Percentiles rank a stretch among this genome's conserved stretches.
Evolutionary conservation across 192 early-diverging fungal species (phyloP).

Genomic region (Coemansia sp.): DNA sequence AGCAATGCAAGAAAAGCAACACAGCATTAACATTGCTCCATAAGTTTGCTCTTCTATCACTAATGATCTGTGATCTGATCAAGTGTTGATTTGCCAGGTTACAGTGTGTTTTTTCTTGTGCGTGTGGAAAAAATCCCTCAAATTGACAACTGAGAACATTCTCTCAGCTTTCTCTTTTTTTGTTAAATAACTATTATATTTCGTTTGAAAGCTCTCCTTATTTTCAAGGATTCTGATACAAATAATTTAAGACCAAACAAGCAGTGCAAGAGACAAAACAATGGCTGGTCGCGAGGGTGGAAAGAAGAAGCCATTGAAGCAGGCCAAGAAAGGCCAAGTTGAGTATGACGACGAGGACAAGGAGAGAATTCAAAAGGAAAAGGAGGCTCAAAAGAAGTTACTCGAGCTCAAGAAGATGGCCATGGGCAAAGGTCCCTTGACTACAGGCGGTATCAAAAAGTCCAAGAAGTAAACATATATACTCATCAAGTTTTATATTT

Average conservation of each 20-base stretch:
- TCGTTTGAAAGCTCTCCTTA: not conserved
- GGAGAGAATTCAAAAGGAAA: conserved; percentile 77
- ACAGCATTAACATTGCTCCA: not conserved
- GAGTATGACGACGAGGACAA: conserved; percentile 76
- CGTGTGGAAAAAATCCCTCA: not conserved
- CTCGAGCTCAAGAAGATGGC: conserved; percentile 74
- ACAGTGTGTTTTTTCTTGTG: not conserved
- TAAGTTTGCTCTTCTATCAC: too few relatives aligned
- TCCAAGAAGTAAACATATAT: conserved; percentile 60
- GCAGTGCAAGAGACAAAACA: not conserved
- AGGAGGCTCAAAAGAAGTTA: conserved; percentile 74
- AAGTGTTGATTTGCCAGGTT: not conserved
- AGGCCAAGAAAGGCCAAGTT: conserved; percentile 65
- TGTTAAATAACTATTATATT: not conserved
- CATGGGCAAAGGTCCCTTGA: conserved; percentile 59
- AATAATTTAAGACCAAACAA: too few relatives aligned
- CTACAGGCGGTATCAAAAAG: conserved; percentile 75
- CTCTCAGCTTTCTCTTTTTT: not conserved
- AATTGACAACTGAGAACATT: not conserved
- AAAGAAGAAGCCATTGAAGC: conserved; percentile 89
- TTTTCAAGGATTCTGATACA: not conserved
- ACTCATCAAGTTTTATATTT: not conserved
- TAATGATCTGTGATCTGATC: not conserved
- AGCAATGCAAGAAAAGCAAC: conserved; percentile 4
- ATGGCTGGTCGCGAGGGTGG: conserved; percentile 62